Conservation (phyloP, 495 filamentous ascomycete genomes). For the Podospora pseudoanserina region DNA sequence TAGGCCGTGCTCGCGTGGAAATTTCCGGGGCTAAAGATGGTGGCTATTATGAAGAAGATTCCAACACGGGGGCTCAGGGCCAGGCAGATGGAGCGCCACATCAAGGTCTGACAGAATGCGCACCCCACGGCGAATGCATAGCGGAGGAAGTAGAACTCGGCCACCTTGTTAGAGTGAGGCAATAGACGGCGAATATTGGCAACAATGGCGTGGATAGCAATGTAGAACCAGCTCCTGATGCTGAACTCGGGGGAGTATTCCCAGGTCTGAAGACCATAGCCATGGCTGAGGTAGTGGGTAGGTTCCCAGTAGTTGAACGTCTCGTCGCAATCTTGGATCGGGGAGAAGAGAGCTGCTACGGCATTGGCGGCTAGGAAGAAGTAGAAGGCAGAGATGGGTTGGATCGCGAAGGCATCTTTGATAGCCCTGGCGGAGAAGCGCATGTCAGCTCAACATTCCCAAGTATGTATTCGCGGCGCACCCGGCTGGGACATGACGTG, state of each 20-base stretch:
- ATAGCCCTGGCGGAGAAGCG: slow-evolving; percentile 36
- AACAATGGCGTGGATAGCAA: slow-evolving; percentile 74
- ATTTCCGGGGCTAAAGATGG: slow-evolving; percentile 79
- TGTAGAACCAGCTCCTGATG: slow-evolving; percentile 94
- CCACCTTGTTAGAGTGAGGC: slow-evolving; percentile 54
- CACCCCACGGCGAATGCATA: slow-evolving; percentile 69
- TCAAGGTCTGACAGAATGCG: slow-evolving; percentile 71
- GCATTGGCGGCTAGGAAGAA: slow-evolving; percentile 68
- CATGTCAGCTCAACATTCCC: slow-evolving; percentile 11
- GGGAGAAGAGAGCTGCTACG: slow-evolving; percentile 75
- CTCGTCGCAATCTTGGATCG: slow-evolving; percentile 98
- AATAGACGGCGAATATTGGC: slow-evolving; percentile 62
- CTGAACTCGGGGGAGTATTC: slow-evolving; percentile 96
- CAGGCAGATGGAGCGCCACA: slow-evolving; percentile 72
- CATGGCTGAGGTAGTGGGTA: slow-evolving; percentile 87
- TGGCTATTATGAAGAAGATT: slow-evolving; percentile 72
- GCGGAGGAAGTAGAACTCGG: slow-evolving; percentile 85
- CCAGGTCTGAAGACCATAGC: slow-evolving; percentile 95
- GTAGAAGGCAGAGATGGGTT: slow-evolving; percentile 72
- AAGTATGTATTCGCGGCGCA: not conserved
- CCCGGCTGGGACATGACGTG: not conserved
- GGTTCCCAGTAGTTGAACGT: slow-evolving; percentile 99
- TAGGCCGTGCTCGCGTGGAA: slow-evolving; percentile 86
- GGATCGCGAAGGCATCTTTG: slow-evolving; percentile 59
- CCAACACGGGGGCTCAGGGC: slow-evolving; percentile 76